These are phyloP conservation scores for Coemansia sp. DNA, from an alignment of 192 early-diverging fungal species.

Conservation along the genomic window DNA sequence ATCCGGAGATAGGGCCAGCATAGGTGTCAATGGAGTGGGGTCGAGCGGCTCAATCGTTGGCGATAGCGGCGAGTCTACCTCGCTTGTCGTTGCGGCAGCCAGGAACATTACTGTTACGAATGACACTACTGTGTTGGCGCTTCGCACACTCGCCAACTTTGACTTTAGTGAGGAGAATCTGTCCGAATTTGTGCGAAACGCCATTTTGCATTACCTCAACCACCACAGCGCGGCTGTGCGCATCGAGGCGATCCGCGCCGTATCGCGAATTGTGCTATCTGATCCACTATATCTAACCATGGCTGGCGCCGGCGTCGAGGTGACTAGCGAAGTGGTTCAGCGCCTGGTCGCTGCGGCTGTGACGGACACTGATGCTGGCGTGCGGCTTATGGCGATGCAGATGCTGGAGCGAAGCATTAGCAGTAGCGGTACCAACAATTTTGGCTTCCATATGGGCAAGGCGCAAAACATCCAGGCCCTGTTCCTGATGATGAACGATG, in stretches of 20 bases:
- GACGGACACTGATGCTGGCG: slow-evolving; percentile 65
- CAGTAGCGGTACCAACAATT: slow-evolving; percentile 59
- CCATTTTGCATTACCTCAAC: slow-evolving; percentile 79
- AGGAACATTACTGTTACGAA: slow-evolving; percentile 30
- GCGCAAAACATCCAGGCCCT: slow-evolving; percentile 88
- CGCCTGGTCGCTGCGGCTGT: slow-evolving; percentile 87
- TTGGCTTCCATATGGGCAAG: slow-evolving; percentile 89
- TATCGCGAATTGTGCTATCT: slow-evolving; percentile 79
- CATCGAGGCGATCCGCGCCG: slow-evolving; percentile 70
- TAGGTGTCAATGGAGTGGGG: not conserved
- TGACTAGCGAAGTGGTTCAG: slow-evolving; percentile 87
- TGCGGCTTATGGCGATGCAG: slow-evolving; percentile 17
- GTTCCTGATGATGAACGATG: slow-evolving; percentile 90
- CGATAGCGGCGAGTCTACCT: slow-evolving; percentile 3
- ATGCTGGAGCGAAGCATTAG: slow-evolving; percentile 41
- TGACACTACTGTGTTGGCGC: slow-evolving; percentile 78
- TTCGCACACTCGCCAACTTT: slow-evolving; percentile 83
- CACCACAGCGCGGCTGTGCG: slow-evolving; percentile 77
- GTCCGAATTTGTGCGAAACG: slow-evolving; percentile 89
- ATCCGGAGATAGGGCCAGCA: slow-evolving; percentile 12
- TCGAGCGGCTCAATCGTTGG: slow-evolving; percentile 11
- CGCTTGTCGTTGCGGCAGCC: slow-evolving; percentile 22
- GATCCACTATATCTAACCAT: slow-evolving; percentile 85
- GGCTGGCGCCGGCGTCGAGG: slow-evolving; percentile 73
- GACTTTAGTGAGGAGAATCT: slow-evolving; percentile 84